Evolutionary conservation across 148 eudicot species (phyloP), one percentile per base, ranked within the genome.

Genomic region (Nepenthes gracilis): DNA sequence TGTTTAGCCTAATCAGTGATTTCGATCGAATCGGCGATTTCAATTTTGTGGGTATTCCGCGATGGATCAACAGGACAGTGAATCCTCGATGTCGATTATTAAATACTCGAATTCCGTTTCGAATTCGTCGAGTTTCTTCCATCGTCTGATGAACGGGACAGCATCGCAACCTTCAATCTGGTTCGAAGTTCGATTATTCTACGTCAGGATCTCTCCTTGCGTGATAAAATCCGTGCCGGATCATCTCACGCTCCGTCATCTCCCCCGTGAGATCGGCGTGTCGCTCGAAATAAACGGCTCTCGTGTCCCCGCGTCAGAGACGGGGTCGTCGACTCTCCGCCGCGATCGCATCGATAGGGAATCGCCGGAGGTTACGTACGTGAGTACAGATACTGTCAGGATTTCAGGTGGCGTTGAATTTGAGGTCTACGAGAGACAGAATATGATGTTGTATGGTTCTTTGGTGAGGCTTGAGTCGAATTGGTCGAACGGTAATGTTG

Each of bases 111-210:
- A 64, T 64, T 23, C 23, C 23, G 23, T 23, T 23, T 23, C 23
- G 23, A 23, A 23, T 23, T 23, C 23, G 23, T 64, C 67, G 0
- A 55, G 73, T 14, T 74, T 70, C 8, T 32, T 36, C 1, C 64
- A 70, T 57, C 75, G 75, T 2, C 58, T 70, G 13, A 67, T 67
- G 12, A 68, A 67, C 65, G 72, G 76, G 0, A 7, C 33, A 57
- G 9, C 59, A 57, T 64, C 67, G 8, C 65, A 55, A 2, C 54
- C 78, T n/a, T 78, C 80, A 8, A 72, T 79, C 1, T 79, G 80
- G 73, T 67, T 90, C 53, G 97, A 90, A 64, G 80, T 81, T 35
- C 90, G 97, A 2, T 59, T 90, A 0, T 90, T 90, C 69, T 86
- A 90, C 80, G 88, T 90, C 15, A 81, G 95, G 0, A 77, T 90